A percentile compares a stretch with the other conserved stretches of the same genome.
These are phyloP conservation scores for Termitomyces titanicus DNA, from an alignment of 768 basidiomycete species.

Conservation along the genomic window DNA sequence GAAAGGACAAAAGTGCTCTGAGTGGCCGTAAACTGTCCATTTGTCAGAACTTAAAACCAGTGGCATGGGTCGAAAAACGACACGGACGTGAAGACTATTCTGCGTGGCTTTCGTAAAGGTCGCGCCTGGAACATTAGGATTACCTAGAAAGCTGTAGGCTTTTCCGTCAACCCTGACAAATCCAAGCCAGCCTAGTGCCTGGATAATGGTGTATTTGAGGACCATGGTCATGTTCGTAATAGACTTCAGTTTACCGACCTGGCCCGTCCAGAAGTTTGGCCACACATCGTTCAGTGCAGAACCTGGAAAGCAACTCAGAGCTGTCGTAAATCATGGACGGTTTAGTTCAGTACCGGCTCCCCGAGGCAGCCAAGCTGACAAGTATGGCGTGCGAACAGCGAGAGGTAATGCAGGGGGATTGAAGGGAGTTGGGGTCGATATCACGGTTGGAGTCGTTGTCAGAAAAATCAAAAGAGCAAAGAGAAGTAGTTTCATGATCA, in stretches of 20 bases:
- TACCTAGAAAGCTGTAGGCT: slow-evolving; percentile 55
- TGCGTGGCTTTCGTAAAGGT: slow-evolving; percentile 44
- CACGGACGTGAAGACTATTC: slow-evolving; percentile 47
- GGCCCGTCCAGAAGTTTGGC: slow-evolving; percentile 67
- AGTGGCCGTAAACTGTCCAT: slow-evolving; percentile 58
- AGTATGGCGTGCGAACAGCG: slow-evolving; percentile 62
- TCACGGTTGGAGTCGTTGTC: slow-evolving; percentile 23
- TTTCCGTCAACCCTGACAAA: slow-evolving; percentile 56
- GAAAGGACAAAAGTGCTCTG: slow-evolving; percentile 60
- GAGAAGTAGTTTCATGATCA: background rate
- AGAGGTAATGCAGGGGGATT: slow-evolving; percentile 60
- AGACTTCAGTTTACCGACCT: slow-evolving; percentile 27
- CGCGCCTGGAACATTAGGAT: slow-evolving; percentile 38
- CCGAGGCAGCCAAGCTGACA: slow-evolving; percentile 66
- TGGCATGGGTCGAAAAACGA: background rate
- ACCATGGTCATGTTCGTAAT: background rate
- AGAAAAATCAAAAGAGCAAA: slow-evolving; percentile 8
- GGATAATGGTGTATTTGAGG: background rate
- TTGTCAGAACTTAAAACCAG: background rate
- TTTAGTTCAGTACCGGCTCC: slow-evolving; percentile 34
- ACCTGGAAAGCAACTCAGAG: slow-evolving; percentile 16
- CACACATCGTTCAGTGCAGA: slow-evolving; percentile 47
- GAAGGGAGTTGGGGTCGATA: slow-evolving; percentile 50
- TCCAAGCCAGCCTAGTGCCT: slow-evolving; percentile 61
- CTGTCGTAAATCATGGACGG: background rate